Percentiles rank a stretch among this genome's conserved stretches.
Conservation (phyloP, 2,329 filamentous ascomycete genomes). For the Claviceps humidiphila region DNA sequence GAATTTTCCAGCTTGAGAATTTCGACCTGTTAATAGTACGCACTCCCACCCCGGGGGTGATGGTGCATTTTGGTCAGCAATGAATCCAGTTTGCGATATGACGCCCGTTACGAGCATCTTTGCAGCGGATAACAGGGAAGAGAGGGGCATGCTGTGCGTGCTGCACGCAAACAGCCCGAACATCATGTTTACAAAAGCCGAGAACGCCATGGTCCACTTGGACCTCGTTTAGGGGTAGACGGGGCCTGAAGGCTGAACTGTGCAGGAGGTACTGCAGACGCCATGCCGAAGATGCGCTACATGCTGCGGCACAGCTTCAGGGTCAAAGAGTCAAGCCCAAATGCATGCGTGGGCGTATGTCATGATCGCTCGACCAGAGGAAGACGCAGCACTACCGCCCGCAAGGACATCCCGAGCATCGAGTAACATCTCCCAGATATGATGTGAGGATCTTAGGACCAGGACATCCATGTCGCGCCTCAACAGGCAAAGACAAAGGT, state of each 20-base stretch:
- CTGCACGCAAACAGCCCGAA: not conserved
- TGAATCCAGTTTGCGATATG: not conserved
- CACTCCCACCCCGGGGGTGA: not conserved
- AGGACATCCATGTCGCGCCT: no score
- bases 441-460: not conserved
- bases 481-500: no score
- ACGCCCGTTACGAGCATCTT: not conserved
- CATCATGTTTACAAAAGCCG: not conserved
- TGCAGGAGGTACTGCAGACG: no score
- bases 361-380: not conserved
- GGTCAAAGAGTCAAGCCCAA: no score
- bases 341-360: not conserved
- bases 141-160: not conserved
- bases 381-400: not conserved
- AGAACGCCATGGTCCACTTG: not conserved
- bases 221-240: not conserved
- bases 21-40: slow-evolving; percentile 54
- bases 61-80: slow-evolving; percentile 3
- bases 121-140: not conserved
- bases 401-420: not conserved
- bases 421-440: no score
- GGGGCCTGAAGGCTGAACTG: no score
- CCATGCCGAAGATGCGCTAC: no score
- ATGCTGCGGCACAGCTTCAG: no score
- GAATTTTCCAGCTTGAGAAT: slow-evolving; percentile 91